A percentile compares a stretch with the other conserved stretches of the same genome.
Evolutionary conservation across 345 rosid species (phyloP).

Genomic region (Brassica napus): Da-Ae NC_063446.1:2055501-2056000

Average conservation of each 20-base stretch:
- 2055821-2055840: neutral
- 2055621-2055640: neutral
- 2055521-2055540: neutral
- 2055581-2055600: neutral
- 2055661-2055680: neutral
- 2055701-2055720: neutral
- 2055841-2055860: neutral
- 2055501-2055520: neutral
- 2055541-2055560: neutral
- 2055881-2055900: neutral
- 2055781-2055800: neutral
- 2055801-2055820: neutral
- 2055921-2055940: neutral
- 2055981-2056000: neutral
- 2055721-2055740: neutral
- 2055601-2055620: neutral
- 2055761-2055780: neutral
- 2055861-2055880: neutral
- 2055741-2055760: neutral
- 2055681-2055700: neutral
- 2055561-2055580: neutral
- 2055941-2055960: neutral
- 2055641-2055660: neutral
- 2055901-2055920: neutral
- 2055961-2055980: neutral